phyloP scores from a whole-genome alignment of 345 rosid genomes.

The Citrus cavaleriei region DNA sequence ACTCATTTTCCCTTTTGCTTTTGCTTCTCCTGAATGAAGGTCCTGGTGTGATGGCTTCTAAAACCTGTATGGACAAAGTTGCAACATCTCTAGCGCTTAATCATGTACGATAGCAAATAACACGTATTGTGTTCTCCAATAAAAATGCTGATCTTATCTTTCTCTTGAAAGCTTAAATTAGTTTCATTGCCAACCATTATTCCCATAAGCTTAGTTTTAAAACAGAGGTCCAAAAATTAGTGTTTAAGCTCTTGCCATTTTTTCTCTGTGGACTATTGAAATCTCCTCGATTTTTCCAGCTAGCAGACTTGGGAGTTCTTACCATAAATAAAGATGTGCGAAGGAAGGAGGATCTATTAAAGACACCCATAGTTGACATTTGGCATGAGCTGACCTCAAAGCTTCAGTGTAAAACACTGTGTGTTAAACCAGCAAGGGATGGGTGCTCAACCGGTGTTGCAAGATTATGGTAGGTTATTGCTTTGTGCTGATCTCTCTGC shows the following conservation, averaged over 20 bases:
- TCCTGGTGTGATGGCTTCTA: conserved; percentile 79
- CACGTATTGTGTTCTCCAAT: neutral
- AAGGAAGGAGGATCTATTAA: conserved; percentile 59
- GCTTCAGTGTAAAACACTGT: conserved; percentile 72
- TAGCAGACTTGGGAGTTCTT: conserved; percentile 69
- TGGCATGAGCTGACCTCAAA: conserved; percentile 67
- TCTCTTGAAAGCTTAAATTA: conserved; percentile 1
- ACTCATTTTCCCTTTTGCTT: conserved; percentile 10
- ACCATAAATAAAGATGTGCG: conserved; percentile 75
- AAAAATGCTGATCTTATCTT: neutral
- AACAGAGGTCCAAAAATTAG: neutral
- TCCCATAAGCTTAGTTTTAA: neutral
- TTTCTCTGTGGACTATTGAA: conserved; percentile 10
- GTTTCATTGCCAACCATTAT: neutral
- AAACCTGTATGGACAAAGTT: conserved; percentile 89
- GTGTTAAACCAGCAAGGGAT: conserved; percentile 92
- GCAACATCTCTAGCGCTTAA: conserved; percentile 75
- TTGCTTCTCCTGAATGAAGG: conserved; percentile 40
- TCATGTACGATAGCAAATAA: conserved; percentile 48
- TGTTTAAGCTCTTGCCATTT: neutral
- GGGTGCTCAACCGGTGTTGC: conserved; percentile 99
- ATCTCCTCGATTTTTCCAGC: conserved; percentile 43
- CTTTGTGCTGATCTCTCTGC: conserved; percentile 2
- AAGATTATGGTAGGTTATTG: conserved; percentile 63
- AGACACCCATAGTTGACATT: conserved; percentile 33